phyloP scores from a whole-genome alignment of 805 yeast genomes.

The Candida suzukii region DNA sequence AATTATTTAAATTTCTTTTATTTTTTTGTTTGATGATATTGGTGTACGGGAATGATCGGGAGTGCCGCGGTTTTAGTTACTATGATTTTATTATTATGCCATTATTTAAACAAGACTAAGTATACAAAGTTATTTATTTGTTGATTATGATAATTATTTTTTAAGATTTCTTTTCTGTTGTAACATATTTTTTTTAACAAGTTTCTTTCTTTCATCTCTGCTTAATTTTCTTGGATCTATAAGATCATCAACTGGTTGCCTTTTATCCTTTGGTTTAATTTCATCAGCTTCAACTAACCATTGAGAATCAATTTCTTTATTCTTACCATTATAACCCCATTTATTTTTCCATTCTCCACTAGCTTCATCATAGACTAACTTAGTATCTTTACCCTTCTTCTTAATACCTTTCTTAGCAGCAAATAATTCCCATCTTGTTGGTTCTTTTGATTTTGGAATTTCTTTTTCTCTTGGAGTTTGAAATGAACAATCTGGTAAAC shows the following conservation, averaged over 20 bases:
- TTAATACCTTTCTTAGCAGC: conserved; percentile 94
- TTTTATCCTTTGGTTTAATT: conserved; percentile 17
- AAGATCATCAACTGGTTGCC: conserved; percentile 47
- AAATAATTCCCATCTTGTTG: conserved; percentile 94
- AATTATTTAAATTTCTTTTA: too few relatives aligned
- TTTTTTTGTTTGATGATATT: too few relatives aligned
- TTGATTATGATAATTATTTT: conserved; percentile 13
- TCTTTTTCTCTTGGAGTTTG: conserved; percentile 92
- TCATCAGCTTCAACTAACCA: conserved; percentile 94
- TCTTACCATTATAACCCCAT: conserved; percentile 96
- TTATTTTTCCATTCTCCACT: conserved; percentile 94
- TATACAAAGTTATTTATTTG: conserved; percentile 4
- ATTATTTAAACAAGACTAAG: background rate
- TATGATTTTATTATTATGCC: too few relatives aligned
- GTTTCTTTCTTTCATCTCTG: conserved; percentile 77
- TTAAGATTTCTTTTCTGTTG: conserved; percentile 80
- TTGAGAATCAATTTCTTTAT: conserved; percentile 79
- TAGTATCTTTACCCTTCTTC: conserved; percentile 84
- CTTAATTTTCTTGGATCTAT: conserved; percentile 80
- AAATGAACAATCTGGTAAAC: conserved; percentile 78
- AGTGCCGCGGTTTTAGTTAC: too few relatives aligned
- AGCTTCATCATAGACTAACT: conserved; percentile 83
- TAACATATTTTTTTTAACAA: conserved; percentile 75
- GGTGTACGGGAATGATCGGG: too few relatives aligned
- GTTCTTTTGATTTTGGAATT: conserved; percentile 85